Evolutionary conservation across 2,329 filamentous ascomycete species (phyloP), one percentile per base, ranked within the genome.

Genomic region (Aspergillus glaucus): DNA sequence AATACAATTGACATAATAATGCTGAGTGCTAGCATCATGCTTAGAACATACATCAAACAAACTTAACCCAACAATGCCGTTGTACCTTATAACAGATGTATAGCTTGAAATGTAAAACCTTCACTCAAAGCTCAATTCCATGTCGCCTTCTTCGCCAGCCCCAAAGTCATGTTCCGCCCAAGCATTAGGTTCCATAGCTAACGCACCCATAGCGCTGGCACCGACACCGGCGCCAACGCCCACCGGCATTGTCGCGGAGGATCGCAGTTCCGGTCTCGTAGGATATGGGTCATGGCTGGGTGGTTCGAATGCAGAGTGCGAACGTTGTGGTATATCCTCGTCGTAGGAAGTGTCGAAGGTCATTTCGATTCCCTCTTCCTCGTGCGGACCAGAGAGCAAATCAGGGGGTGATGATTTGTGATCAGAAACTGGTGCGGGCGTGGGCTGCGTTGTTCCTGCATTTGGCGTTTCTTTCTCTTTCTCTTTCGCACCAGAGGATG

Each of bases 101-200:
- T 10, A 12, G 9, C 17, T 30, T 8, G 45, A 36, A 41, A 45
- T 10, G 39, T 47, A 40, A 52, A 45, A 45, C 53, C 51, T 54
- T 71, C 73, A 88, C 67, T 85, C 87, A 80, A 92, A 92, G 54
- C 85, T 89, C 85, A 92, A 86, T 28, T 80, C 79, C 54, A 92
- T 87, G 67, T 89, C 86, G 63, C 82, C 81, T 66, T 89, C 86
- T 60, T 80, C 84, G 71, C 86, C 86, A 46, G 86, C 79, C 22
- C 71, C 68, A 26, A 85, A 80, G 41, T 88, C 84, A 42, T 81
- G 75, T 50, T 81, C 85, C 3, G 79, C 83, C 88, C 88, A 92
- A 1, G 86, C 78, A 79, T 77, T 92, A 37, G 66, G 69, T 57
- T 72, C 70, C 4, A 73, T 44, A 26, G 61, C 62, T 49, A 71